These are phyloP conservation scores for Saturnispora dispora DNA, from an alignment of 805 yeast species.

Conservation along the genomic window DNA sequence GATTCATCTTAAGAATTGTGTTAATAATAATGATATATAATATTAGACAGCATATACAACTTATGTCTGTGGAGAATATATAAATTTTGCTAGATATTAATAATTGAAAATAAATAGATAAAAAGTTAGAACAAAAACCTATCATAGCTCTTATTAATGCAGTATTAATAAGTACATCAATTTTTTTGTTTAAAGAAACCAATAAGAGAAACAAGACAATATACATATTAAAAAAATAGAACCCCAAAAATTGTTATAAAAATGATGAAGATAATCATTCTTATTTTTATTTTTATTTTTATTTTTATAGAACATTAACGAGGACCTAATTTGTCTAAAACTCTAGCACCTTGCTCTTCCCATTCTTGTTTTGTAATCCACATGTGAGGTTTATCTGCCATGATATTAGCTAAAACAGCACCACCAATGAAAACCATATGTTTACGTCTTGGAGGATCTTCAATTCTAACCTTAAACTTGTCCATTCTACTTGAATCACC, in stretches of 20 bases:
- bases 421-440: constrained; percentile 99
- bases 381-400: constrained; percentile 98
- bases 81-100: background rate
- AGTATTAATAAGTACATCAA: background rate
- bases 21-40: background rate
- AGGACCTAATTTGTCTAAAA: constrained; percentile 85
- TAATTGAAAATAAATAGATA: too few relatives aligned
- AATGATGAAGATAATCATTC: background rate
- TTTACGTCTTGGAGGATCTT: constrained; percentile 97
- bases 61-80: background rate
- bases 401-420: constrained; percentile 92
- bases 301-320: constrained; percentile 41
- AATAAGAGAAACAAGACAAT: background rate
- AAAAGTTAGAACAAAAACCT: background rate
- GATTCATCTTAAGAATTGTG: background rate
- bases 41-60: background rate
- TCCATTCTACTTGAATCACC: constrained; percentile 81
- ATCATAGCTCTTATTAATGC: background rate
- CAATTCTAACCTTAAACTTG: constrained; percentile 92
- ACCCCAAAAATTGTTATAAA: background rate
- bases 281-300: too few relatives aligned
- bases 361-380: constrained; percentile 95
- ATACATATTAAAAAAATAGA: background rate
- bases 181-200: background rate
- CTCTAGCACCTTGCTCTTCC: constrained; percentile 92